phyloP scores from a whole-genome alignment of 805 yeast genomes.

The Wickerhamiella azyma region DNA sequence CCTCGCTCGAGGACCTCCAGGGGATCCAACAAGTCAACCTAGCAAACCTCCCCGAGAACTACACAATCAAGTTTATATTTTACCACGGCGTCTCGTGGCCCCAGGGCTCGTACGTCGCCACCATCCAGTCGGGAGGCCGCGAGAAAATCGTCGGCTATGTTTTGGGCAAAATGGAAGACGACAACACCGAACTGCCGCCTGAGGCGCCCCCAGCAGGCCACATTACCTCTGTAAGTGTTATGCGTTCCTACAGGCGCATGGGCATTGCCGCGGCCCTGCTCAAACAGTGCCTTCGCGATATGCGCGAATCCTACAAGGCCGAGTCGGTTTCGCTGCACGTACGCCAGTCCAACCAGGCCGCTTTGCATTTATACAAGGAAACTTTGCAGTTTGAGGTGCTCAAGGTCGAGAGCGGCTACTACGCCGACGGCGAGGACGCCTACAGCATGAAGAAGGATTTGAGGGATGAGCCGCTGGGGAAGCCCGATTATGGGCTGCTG shows the following conservation, averaged over 20 bases:
- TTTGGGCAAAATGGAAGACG: conserved; percentile 93
- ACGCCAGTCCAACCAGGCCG: conserved; percentile 85
- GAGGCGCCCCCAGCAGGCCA: conserved; percentile 59
- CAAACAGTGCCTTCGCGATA: conserved; percentile 62
- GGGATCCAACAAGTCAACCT: conserved; percentile 93
- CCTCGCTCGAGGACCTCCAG: conserved; percentile 73
- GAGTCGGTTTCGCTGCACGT: conserved; percentile 84
- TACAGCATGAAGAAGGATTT: conserved; percentile 68
- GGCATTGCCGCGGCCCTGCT: conserved; percentile 84
- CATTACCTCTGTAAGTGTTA: conserved; percentile 83
- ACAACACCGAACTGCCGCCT: conserved; percentile 24
- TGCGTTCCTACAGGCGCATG: conserved; percentile 90
- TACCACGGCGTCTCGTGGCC: conserved; percentile 96
- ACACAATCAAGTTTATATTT: conserved; percentile 80
- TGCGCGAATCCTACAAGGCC: conserved; percentile 71
- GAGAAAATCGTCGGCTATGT: conserved; percentile 94
- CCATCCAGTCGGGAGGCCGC: conserved; percentile 43
- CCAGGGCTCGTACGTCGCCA: conserved; percentile 90
- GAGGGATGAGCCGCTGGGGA: conserved; percentile 1
- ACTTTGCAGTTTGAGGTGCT: conserved; percentile 72
- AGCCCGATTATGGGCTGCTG: neutral
- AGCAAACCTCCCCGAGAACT: conserved; percentile 88
- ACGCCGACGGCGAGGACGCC: conserved; percentile 96
- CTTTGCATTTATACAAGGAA: conserved; percentile 78
- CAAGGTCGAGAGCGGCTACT: conserved; percentile 73